Base-by-base conservation (phyloP, 2,329 filamentous ascomycete species). In the Ophiostoma novo-ulmi region DNA sequence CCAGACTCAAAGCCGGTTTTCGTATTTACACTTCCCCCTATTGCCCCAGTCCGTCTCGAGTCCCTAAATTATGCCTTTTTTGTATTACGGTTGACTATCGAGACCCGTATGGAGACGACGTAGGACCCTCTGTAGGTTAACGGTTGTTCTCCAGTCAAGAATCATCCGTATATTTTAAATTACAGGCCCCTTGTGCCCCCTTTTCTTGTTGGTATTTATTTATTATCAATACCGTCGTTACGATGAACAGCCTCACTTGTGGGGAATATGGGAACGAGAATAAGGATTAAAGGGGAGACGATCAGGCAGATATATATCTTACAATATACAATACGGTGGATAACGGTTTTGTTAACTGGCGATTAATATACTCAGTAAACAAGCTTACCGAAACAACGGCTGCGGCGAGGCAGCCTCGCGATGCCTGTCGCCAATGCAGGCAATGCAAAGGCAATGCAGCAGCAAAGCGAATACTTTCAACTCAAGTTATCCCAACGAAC, bases 361-460 rank as follows among this genome's bases (percentile, higher is more conserved):
- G 11, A 5, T 20, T 2, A 20, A 48, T 48, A 20, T 44, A 41
- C 14, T 14, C 39, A 41, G 14, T 41, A 44, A 17, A 44, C 14
- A 44, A n/a, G 17, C 7, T 7, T 2, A 8, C 11, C 48, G 20
- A n/a, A 55, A 10, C n/a, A 26, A 22, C 11, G n/a, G 52, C 52
- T 58, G 52, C 52, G 52, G n/a, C 52, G 5, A 31, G 52, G 52
- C 52, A 58, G 52, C 52, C 52, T 58, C 22, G 52, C 52, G 52
- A 58, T 58, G 52, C 52, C 52, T 26, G 52, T 26, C 11, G 52
- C 52, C 52, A 26, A 58, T 26, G 48, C 48, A 44, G 5, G 41
- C 41, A 13, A 13, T 14, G 13, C 3, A 13, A 44, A 14, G 31
- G 38, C 38, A 13, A 39, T 39, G 38, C 38, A 13, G 38, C 38